Percentiles rank a stretch among this genome's conserved stretches.
These are phyloP conservation scores for Berberis vulgaris DNA, from an alignment of 164 flowering plant species.

Conservation along the genomic window DNA sequence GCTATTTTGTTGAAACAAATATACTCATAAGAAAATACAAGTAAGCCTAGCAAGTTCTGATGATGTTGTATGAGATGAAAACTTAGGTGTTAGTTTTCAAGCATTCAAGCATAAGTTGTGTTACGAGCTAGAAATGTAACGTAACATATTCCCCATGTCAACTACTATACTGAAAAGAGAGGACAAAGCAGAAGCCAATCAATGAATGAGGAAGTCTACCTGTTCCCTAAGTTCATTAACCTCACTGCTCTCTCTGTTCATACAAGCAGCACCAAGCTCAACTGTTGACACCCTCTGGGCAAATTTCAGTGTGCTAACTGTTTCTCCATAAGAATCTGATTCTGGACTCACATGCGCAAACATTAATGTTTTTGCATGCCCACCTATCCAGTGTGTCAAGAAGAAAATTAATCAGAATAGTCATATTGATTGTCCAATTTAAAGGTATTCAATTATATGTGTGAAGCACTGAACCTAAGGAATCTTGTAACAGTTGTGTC, in stretches of 20 bases:
- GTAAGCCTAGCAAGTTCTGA: too few relatives aligned
- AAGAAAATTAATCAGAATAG: too few relatives aligned
- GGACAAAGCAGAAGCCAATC: background rate
- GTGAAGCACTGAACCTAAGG: slow-evolving; percentile 43
- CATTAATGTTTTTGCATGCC: slow-evolving; percentile 84
- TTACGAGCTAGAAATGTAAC: too few relatives aligned
- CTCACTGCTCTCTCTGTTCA: slow-evolving; percentile 65
- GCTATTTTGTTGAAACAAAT: too few relatives aligned
- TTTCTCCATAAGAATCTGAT: slow-evolving; percentile 61
- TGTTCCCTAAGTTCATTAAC: slow-evolving; percentile 70
- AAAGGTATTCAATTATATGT: too few relatives aligned
- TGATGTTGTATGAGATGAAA: too few relatives aligned
- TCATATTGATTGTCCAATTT: too few relatives aligned
- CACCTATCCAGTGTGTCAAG: slow-evolving; percentile 35
- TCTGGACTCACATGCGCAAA: slow-evolving; percentile 93
- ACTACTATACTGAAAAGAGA: too few relatives aligned
- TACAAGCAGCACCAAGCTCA: slow-evolving; percentile 82
- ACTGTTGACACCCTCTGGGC: slow-evolving; percentile 81
- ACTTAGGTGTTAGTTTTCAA: too few relatives aligned
- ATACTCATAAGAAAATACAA: too few relatives aligned
- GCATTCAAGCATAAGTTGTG: too few relatives aligned
- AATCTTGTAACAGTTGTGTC: slow-evolving; percentile 77
- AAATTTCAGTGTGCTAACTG: slow-evolving; percentile 70
- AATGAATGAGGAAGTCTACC: slow-evolving; percentile 25
- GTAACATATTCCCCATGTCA: too few relatives aligned